phyloP scores from a whole-genome alignment of 768 basidiomycete genomes.

The Psilocybe cyanescens region DNA sequence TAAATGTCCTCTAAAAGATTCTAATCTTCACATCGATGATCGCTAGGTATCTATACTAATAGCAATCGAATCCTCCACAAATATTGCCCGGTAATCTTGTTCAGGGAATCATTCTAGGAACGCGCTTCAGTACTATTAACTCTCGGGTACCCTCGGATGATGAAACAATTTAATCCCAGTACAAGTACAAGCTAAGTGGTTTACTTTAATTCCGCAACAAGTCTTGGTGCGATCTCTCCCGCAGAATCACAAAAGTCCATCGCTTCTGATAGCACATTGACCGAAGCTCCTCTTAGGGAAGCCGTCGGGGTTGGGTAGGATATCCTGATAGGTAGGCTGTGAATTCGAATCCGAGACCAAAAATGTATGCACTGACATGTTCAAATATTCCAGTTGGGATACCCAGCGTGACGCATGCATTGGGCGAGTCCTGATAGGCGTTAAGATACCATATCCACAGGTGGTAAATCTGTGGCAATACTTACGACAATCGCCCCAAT shows the following conservation, averaged over 20 bases:
- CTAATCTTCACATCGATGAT: no score
- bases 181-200: no score
- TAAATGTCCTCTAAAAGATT: no score
- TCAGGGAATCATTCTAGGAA: no score
- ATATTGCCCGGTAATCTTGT: no score
- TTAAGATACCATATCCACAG: not conserved
- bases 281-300: constrained; percentile 62
- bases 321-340: constrained; percentile 48
- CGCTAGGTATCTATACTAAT: no score
- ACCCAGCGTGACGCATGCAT: constrained; percentile 76
- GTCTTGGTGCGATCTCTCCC: no score
- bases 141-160: no score
- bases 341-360: not conserved
- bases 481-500: constrained; percentile 71
- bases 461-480: constrained; percentile 4
- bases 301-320: constrained; percentile 66
- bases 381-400: constrained; percentile 82
- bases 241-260: constrained; percentile 43
- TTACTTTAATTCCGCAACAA: no score
- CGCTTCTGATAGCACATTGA: constrained; percentile 69
- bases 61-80: no score
- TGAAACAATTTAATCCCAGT: no score
- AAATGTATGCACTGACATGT: constrained; percentile 43
- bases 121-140: no score
- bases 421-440: constrained; percentile 65